These are phyloP conservation scores for Viola pubescens DNA, from an alignment of 441 rosid genomes.

Conservation along the genomic window DNA sequence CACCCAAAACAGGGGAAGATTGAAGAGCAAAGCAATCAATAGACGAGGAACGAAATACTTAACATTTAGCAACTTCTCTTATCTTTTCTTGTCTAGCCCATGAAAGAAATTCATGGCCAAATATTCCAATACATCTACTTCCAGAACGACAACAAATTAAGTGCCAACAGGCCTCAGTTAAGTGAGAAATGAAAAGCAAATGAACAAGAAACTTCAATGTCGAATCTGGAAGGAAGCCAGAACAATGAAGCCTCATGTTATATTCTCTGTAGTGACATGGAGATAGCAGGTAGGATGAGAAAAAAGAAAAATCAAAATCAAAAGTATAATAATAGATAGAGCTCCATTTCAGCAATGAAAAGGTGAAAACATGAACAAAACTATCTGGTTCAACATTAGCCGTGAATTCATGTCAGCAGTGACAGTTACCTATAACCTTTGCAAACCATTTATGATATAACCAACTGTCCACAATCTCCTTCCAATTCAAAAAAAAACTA, in stretches of 20 bases:
- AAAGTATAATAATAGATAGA: background rate
- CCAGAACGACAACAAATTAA: background rate
- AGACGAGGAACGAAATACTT: no score
- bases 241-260: background rate
- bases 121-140: background rate
- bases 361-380: background rate
- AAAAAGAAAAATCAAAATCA: background rate
- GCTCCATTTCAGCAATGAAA: background rate
- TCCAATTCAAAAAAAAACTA: background rate
- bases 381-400: background rate
- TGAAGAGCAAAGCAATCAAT: no score
- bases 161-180: background rate
- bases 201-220: background rate
- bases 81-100: no score
- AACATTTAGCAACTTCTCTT: no score
- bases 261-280: background rate
- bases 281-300: background rate
- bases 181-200: background rate
- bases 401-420: background rate
- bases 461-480: background rate
- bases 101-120: no score
- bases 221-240: conserved; percentile 4
- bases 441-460: background rate
- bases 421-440: background rate
- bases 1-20: no score